Base-by-base conservation (phyloP, 1,139 yeast genomes). In the Kodamaea derodonti region DNA sequence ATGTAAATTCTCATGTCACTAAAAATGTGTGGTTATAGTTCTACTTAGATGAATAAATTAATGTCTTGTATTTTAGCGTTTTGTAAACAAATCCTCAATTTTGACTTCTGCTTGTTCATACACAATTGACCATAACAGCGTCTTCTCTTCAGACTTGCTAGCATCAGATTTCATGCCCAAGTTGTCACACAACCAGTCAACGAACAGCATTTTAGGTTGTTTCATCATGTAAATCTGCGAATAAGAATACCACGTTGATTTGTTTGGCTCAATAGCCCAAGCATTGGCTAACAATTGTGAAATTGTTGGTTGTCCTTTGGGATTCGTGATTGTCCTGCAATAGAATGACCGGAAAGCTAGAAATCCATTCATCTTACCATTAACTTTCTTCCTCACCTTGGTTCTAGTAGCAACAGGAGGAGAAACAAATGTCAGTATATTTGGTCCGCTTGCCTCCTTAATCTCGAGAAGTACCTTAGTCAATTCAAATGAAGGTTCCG, bases 281-380 rank as follows among this genome's bases (percentile, higher is more conserved):
- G 58, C 46, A 36, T 41, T 48, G 22, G 59, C 64, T 25, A 58
- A 43, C 32, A 37, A 40, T 15, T 35, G 38, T 4, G 65, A 60
- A 24, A 59, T 44, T 34, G 41, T 37, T 31, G 45, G 45, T 38
- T 54, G 69, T 30, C 41, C 43, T 6, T 51, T 45, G 3, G 54
- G 46, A 20, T 52, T 51, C 7, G 40, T 45, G 22, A 51, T 52
- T 17, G 51, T 48, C 38, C 50, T 48, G 11, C 67, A 47, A 38
- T 65, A 62, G 37, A 54, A 65, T 0, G 67, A 45, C 14, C 72
- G 40, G 36, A 55, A 65, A 1, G 69, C 71, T 34, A 62, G 52
- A 38, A 65, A 65, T 0, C n/a, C n/a, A n/a, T n/a, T n/a, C 10
- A 20, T 20, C 11, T 8, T 20, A 8, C 23, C 23, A 11, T 20